phyloP scores from a whole-genome alignment of 768 basidiomycete species.

The Agrocybe praecox region DNA sequence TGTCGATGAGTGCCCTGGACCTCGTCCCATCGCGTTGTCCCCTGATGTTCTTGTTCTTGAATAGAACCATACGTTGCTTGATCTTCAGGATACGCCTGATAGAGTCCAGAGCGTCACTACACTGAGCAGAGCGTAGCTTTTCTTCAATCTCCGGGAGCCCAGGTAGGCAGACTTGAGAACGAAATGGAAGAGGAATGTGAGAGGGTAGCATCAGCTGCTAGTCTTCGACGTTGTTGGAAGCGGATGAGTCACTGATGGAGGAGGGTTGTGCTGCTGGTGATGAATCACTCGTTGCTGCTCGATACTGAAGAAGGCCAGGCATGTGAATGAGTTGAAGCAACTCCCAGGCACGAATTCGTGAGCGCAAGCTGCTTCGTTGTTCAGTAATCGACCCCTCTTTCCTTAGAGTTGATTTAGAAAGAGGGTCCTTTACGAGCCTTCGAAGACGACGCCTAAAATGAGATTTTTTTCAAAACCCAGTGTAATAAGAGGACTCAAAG shows the following conservation, averaged over 20 bases:
- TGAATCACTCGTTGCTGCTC: background rate
- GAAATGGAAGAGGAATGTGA: background rate
- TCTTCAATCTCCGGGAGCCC: conserved; percentile 11
- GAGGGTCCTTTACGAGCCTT: no score
- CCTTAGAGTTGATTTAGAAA: no score
- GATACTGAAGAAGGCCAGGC: conserved; percentile 12
- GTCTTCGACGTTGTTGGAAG: conserved; percentile 1
- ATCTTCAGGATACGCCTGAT: conserved; percentile 5
- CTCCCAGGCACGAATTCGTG: no score
- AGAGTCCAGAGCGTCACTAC: conserved; percentile 3
- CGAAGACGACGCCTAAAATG: background rate
- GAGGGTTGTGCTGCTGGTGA: no score
- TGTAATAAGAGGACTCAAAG: background rate
- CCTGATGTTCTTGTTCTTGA: no score
- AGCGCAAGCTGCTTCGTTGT: no score
- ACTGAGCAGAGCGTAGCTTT: conserved; percentile 6
- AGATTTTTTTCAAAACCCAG: conserved; percentile 1
- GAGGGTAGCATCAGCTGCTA: conserved; percentile 9
- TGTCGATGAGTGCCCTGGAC: no score
- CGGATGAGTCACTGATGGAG: no score
- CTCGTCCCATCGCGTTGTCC: no score
- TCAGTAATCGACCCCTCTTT: conserved; percentile 4
- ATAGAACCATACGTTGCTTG: no score
- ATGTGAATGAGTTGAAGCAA: conserved; percentile 8
- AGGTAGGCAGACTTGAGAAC: no score